These are phyloP conservation scores for Pulicaria dysenterica DNA, from an alignment of 129 eudicot species.

Conservation along the genomic window DNA sequence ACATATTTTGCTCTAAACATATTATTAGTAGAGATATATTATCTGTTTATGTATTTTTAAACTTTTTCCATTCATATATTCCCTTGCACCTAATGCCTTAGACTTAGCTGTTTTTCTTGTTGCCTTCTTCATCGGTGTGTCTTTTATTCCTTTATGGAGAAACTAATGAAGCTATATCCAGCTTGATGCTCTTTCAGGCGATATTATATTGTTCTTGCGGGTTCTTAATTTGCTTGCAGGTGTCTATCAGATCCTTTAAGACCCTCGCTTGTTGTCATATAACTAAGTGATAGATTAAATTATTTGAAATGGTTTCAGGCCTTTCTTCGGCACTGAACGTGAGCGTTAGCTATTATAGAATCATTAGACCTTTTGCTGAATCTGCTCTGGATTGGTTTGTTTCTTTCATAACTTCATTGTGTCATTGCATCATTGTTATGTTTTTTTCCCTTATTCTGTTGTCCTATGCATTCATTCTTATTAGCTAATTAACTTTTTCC, in stretches of 20 bases:
- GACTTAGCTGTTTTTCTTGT: not conserved
- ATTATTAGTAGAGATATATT: not conserved
- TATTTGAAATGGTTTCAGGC: constrained; percentile 51
- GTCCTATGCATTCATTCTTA: constrained; percentile 7
- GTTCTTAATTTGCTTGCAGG: constrained; percentile 96
- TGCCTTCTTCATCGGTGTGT: not conserved
- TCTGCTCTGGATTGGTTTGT: constrained; percentile 79
- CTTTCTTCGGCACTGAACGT: constrained; percentile 83
- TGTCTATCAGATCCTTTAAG: constrained; percentile 33
- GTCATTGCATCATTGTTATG: constrained; percentile 3
- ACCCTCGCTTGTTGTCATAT: constrained; percentile 12
- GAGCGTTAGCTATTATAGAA: constrained; percentile 65
- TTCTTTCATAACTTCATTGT: not conserved
- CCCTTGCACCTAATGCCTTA: not conserved
- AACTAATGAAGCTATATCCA: constrained; percentile 46
- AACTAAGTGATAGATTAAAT: constrained; percentile 8
- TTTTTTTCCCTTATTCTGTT: not conserved
- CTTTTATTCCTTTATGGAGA: constrained; percentile 25
- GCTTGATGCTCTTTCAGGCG: constrained; percentile 98
- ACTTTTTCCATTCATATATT: not conserved
- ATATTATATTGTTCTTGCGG: constrained; percentile 75
- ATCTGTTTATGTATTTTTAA: not conserved
- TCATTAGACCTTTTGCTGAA: constrained; percentile 97
- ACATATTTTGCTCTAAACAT: not conserved
- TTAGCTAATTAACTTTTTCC: constrained; percentile 28